Conservation (phyloP, 768 basidiomycete genomes). For the Naganishia randhawae region DNA sequence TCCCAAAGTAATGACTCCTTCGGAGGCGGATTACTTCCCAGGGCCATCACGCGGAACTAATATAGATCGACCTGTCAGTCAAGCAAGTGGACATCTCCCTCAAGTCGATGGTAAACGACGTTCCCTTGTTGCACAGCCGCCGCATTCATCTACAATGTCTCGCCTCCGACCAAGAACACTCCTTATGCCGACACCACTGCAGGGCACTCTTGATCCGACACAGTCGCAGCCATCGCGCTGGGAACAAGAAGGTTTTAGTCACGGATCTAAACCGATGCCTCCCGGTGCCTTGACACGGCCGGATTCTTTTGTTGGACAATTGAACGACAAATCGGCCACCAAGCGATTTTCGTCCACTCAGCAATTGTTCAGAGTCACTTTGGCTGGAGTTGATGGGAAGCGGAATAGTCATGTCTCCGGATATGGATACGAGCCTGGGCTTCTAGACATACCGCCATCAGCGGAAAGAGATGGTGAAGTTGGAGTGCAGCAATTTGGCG, state of each 20-base stretch:
- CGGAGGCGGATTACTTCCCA: not conserved
- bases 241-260: slow-evolving; percentile 58
- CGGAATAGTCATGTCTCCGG: slow-evolving; percentile 66
- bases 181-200: slow-evolving; percentile 86
- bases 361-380: slow-evolving; percentile 76
- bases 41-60: not conserved
- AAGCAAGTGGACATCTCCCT: slow-evolving; percentile 51
- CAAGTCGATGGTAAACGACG: slow-evolving; percentile 22
- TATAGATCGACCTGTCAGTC: slow-evolving; percentile 48
- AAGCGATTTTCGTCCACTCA: slow-evolving; percentile 68
- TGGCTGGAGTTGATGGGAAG: slow-evolving; percentile 63
- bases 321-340: slow-evolving; percentile 71
- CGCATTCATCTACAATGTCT: slow-evolving; percentile 52
- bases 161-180: slow-evolving; percentile 85
- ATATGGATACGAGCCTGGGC: slow-evolving; percentile 12
- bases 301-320: slow-evolving; percentile 54
- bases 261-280: slow-evolving; percentile 73
- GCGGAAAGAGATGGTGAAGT: slow-evolving; percentile 71
- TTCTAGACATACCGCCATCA: slow-evolving; percentile 45
- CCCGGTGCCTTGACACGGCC: slow-evolving; percentile 63
- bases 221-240: slow-evolving; percentile 52
- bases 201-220: slow-evolving; percentile 54
- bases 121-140: not conserved
- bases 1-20: slow-evolving; percentile 62
- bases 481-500: slow-evolving; percentile 26